phyloP scores from a whole-genome alignment of 2,329 filamentous ascomycete genomes.

The Escovopsis weberi region DNA sequence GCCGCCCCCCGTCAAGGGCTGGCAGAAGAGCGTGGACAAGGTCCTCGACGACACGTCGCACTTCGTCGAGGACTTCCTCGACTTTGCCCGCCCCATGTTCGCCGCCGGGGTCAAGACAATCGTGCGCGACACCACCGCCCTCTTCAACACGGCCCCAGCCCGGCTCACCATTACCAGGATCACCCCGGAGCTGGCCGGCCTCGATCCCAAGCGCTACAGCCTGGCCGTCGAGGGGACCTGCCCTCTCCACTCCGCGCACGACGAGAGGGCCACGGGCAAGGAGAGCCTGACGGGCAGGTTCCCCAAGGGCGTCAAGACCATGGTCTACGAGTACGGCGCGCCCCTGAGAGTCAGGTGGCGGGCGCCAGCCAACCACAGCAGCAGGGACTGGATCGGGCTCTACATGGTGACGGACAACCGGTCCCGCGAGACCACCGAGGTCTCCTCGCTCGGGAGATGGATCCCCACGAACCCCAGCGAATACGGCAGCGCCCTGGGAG shows the following conservation, averaged over 20 bases:
- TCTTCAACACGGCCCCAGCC: slow-evolving; percentile 82
- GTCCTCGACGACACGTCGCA: slow-evolving; percentile 77
- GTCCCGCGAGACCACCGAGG: slow-evolving; percentile 68
- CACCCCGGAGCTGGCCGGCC: slow-evolving; percentile 64
- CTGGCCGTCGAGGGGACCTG: slow-evolving; percentile 57
- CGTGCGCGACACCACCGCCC: slow-evolving; percentile 69
- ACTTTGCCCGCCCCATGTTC: slow-evolving; percentile 71
- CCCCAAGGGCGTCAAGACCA: slow-evolving; percentile 56
- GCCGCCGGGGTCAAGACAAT: slow-evolving; percentile 76
- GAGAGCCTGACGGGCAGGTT: slow-evolving; percentile 57
- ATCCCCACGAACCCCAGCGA: slow-evolving; percentile 61
- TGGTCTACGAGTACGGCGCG: slow-evolving; percentile 76
- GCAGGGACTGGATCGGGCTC: slow-evolving; percentile 87
- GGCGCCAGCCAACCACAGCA: slow-evolving; percentile 74
- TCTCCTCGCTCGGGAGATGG: slow-evolving; percentile 83
- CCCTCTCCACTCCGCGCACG: slow-evolving; percentile 31
- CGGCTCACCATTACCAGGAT: slow-evolving; percentile 71
- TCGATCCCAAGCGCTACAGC: slow-evolving; percentile 67
- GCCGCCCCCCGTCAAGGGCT: slow-evolving; percentile 67
- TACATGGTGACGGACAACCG: slow-evolving; percentile 94
- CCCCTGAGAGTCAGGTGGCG: slow-evolving; percentile 85
- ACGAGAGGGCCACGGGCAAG: slow-evolving; percentile 52
- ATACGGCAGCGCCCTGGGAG: slow-evolving; percentile 46
- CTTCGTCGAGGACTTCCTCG: slow-evolving; percentile 81
- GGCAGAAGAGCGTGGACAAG: slow-evolving; percentile 75